Evolutionary conservation across 169 alveolate genomes (phyloP), one percentile per base, ranked within the genome.

Genomic region (Cryptosporidium andersoni): DNA sequence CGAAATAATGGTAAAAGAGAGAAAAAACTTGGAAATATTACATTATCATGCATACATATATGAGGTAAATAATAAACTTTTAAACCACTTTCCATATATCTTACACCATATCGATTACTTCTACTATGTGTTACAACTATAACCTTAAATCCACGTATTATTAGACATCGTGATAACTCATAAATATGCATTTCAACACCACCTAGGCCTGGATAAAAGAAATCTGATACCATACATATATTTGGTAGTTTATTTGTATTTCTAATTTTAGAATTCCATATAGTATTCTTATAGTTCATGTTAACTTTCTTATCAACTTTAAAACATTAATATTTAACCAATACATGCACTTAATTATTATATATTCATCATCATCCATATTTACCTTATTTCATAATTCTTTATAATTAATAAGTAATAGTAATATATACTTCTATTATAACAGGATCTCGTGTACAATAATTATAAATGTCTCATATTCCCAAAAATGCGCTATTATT

Each of bases 101-200:
- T 92, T 8, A 98, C 94, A 1, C 99, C 99, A 64, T 92, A 92
- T n/a, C 99, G 64, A 43, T 95, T 91, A 60, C 89, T 94, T 6
- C 96, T 95, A 80, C 94, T 93, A 89, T 97, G 97, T 5, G 99
- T 97, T 45, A 98, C 95, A 3, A 97, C 97, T 2, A 97, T 94
- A 14, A 98, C 99, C 81, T 97, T 96, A 81, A 95, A 97, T 7
- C 99, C 99, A 89, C 93, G 88, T 80, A 94, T 93, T 55, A 97
- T 91, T 34, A 98, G 91, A 53, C 97, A 90, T 81, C 95, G 95
- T 1, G 99, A 97, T 51, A 98, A 92, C 85, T 97, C 96, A 90
- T 95, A 97, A 43, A 96, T 96, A 90, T 98, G 99, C 94, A 95
- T 97, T 91, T 98, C 99, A 4, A 98, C 99, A 49, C 99, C 99